Conservation (phyloP, 306 rosid species). For the Cicer yamashitae region DNA sequence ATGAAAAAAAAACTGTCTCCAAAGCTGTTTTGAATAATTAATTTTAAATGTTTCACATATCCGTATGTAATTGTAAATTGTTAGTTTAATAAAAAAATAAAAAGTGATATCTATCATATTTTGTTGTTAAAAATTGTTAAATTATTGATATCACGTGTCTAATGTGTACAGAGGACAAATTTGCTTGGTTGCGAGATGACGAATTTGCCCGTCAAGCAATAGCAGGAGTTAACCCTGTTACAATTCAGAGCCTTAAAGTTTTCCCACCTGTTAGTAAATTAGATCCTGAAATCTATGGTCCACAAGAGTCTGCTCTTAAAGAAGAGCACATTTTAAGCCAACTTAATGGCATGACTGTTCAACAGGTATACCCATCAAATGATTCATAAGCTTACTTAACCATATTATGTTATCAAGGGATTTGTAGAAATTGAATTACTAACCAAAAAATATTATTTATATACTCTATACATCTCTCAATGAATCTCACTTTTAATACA, state of each 20-base stretch:
- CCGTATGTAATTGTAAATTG: conserved; percentile 14
- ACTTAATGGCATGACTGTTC: conserved; percentile 87
- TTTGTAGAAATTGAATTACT: no score
- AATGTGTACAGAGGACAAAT: conserved; percentile 79
- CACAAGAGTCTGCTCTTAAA: conserved; percentile 75
- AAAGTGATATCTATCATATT: not conserved
- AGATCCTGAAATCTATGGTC: conserved; percentile 76
- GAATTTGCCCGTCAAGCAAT: conserved; percentile 93
- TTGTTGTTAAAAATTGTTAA: not conserved
- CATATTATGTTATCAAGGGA: not conserved
- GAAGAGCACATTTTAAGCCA: conserved; percentile 84
- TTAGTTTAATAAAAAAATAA: not conserved
- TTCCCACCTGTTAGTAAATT: conserved; percentile 92
- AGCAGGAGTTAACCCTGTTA: conserved; percentile 90
- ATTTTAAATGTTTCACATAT: conserved; percentile 44
- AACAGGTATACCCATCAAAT: conserved; percentile 61
- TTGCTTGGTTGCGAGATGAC: conserved; percentile 91
- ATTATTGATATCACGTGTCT: conserved; percentile 15
- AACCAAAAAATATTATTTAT: no score
- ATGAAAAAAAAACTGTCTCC: not conserved
- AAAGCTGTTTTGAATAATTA: conserved; percentile 5
- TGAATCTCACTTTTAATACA: no score
- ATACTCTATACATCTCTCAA: no score
- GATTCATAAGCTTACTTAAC: not conserved
- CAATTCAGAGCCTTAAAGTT: conserved; percentile 72